Conservation (phyloP, 2,329 filamentous ascomycete genomes). For the Penicillium sp. region DNA sequence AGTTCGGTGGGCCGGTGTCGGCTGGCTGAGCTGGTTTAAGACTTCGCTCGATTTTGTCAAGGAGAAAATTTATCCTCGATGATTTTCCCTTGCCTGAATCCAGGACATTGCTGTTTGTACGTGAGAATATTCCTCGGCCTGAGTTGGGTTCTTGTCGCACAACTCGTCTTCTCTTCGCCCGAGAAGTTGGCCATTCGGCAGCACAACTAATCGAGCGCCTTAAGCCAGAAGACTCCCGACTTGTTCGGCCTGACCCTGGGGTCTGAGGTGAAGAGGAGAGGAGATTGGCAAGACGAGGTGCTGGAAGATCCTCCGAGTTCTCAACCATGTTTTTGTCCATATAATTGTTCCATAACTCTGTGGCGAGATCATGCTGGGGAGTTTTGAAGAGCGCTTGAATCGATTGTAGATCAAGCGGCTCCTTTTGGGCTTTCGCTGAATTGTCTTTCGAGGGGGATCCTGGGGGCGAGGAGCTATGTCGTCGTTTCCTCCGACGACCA, state of each 20-base stretch:
- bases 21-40: slow-evolving; percentile 36
- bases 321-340: slow-evolving; percentile 54
- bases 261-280: slow-evolving; percentile 72
- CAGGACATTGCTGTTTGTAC: slow-evolving; percentile 41
- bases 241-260: slow-evolving; percentile 47
- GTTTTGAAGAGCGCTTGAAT: slow-evolving; percentile 63
- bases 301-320: slow-evolving; percentile 48
- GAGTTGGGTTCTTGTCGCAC: slow-evolving; percentile 50
- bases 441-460: slow-evolving; percentile 61
- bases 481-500: slow-evolving; percentile 61
- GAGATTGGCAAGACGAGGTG: slow-evolving; percentile 63
- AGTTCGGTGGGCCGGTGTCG: slow-evolving; percentile 41
- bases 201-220: slow-evolving; percentile 69
- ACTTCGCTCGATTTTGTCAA: slow-evolving; percentile 64
- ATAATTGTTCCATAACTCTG: slow-evolving; percentile 77
- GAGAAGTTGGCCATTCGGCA: slow-evolving; percentile 64
- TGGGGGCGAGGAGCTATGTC: slow-evolving; percentile 70
- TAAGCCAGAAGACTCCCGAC: slow-evolving; percentile 51
- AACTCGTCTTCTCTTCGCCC: slow-evolving; percentile 62
- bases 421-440: slow-evolving; percentile 39
- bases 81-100: slow-evolving; percentile 41
- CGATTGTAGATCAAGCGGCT: slow-evolving; percentile 58
- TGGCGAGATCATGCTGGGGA: slow-evolving; percentile 69
- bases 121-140: slow-evolving; percentile 48
- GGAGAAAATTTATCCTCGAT: slow-evolving; percentile 56